Base-by-base conservation (phyloP, 179 eudicot genomes). In the Dionaea muscipula region DNA sequence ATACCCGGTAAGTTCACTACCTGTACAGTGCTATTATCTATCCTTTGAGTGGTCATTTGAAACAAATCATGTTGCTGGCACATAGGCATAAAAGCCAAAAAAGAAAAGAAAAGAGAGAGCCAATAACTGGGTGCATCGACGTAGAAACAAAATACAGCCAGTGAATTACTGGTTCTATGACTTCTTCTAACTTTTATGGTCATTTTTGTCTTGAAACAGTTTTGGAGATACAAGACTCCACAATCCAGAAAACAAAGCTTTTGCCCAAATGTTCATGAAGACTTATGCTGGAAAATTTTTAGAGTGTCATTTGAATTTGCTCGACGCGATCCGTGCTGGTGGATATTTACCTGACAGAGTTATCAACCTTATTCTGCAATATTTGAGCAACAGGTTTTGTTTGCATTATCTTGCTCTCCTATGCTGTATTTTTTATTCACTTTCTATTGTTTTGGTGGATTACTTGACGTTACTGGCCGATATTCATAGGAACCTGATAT, bases 301-400 rank as follows among this genome's bases (percentile, higher is more conserved):
- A 85, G 99, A 93, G 64, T 88, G 95, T 70, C 94, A 93, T 72
- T 67, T 88, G 53, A 93, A 88, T 72, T 77, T 88, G 75, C 76
- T 93, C 68, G 81, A 93, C 72, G 77, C 70, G 25, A 75, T 93
- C 53, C 96, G 95, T 52, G 67, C 73, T 70, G 99, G 99, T 67
- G 96, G 86, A 63, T 93, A 93, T 72, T 65, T 93, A 64, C 99
- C 99, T 5, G 99, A 93, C 61, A 82, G 99, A 68, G 99, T 93
- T 46, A 85, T 73, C 72, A 93, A 93, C 64, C 94, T 93, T 48
- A 79, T 85, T 58, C 68, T 93, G 75, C 99, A 93, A 69, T 93
- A 93, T 63, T 64, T 93, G 47, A 82, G 81, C 82, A 93, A 79
- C 74, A 93, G 99, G 99, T 88, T 61, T 40, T 96, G 99, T 88